Base-by-base conservation (phyloP, 2,329 filamentous ascomycete genomes). In the Eutypa lata region DNA sequence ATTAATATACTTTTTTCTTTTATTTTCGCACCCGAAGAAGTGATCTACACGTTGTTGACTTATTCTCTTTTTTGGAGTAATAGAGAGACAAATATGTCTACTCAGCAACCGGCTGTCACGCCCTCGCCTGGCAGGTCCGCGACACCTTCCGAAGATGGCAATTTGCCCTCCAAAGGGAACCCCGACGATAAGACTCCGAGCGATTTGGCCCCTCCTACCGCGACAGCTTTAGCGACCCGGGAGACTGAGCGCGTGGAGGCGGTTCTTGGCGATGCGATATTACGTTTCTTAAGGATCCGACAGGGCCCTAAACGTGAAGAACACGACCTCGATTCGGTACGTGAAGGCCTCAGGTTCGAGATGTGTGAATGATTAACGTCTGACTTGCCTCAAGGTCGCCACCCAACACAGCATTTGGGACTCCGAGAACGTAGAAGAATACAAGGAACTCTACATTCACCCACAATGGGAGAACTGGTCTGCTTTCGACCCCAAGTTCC, bases 341-440 rank as follows among this genome's bases (percentile, higher is more conserved):
- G 58, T 51, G 19, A 44, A n/a, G n/a, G n/a, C n/a, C n/a, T n/a
- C 35, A 19, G 44, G 8, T 38, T 10, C 14, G n/a, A 21, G 13
- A n/a, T 43, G 7, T 14, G 21, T 46, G 14, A 40, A 3, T 18
- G 18, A 7, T 18, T 10, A 10, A 31, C n/a, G n/a, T 21, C 59
- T 66, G 35, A 66, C 50, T 21, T 3, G 26, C 10, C 44, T 33
- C 8, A 46, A 71, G 67, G 56, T 66, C 46, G 68, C 69, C 18
- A 71, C 69, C 1, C 69, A 71, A 46, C 67, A 67, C 0, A 71
- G 69, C 31, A 70, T 71, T 2, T 71, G 69, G 68, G 69, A 71
- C 37, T 68, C 69, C 0, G 66, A 67, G 28, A 65, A 68, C 8
- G 33, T 71, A 16, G 69, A 71, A 42, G 61, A 70, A 37, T 70